Evolutionary conservation across 2,329 filamentous ascomycete genomes (phyloP).

Genomic region (Pseudogymnoascus sp.): DNA sequence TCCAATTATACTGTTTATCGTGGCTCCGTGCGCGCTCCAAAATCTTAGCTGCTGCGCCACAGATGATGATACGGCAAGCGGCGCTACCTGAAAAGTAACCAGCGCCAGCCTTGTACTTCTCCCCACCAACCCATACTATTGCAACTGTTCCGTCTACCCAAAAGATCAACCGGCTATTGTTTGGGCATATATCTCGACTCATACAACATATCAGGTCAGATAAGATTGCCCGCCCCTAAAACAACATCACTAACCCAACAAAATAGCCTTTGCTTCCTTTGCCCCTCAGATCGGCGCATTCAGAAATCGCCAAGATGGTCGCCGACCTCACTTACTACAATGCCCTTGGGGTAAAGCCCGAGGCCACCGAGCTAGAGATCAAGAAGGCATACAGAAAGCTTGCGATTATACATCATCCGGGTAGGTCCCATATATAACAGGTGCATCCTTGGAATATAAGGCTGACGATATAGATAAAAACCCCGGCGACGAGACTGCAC

Average conservation of each 20-base stretch:
- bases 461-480: slow-evolving; percentile 70
- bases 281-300: slow-evolving; percentile 2
- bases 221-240: neutral
- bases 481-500: slow-evolving; percentile 86
- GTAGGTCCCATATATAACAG: slow-evolving; percentile 17
- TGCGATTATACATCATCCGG: slow-evolving; percentile 76
- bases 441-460: slow-evolving; percentile 13
- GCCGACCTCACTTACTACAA: slow-evolving; percentile 87
- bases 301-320: slow-evolving; percentile 52
- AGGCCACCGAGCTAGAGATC: slow-evolving; percentile 84
- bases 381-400: slow-evolving; percentile 95
- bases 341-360: slow-evolving; percentile 73
- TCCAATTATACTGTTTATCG: neutral
- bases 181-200: neutral
- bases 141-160: neutral
- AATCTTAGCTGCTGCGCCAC: neutral
- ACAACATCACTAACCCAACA: neutral
- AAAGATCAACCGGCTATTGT: neutral
- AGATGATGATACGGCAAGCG: slow-evolving; percentile 7
- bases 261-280: neutral
- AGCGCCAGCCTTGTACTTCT: slow-evolving; percentile 1
- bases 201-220: neutral
- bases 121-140: neutral
- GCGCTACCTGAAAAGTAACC: neutral
- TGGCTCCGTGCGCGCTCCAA: neutral